phyloP scores from a whole-genome alignment of 257 asterid species.

The Nemophila menziesii region DNA sequence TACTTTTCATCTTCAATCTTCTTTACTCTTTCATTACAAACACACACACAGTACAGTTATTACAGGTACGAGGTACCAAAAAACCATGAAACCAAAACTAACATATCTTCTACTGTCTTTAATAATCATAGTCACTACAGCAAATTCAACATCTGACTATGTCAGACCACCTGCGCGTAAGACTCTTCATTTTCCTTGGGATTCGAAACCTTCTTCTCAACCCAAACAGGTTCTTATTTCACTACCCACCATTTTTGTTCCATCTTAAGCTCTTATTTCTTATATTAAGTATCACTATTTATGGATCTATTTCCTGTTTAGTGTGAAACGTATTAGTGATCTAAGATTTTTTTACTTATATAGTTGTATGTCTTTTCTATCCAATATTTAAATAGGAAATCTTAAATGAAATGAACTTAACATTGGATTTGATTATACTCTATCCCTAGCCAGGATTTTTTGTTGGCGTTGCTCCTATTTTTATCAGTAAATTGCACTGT shows the following conservation, averaged over 20 bases:
- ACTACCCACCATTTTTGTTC: background rate
- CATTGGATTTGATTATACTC: too few relatives aligned
- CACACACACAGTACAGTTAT: too few relatives aligned
- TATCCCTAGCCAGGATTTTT: too few relatives aligned
- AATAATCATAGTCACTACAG: constrained; percentile 5
- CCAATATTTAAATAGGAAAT: too few relatives aligned
- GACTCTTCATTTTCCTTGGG: constrained; percentile 40
- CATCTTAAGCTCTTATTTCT: too few relatives aligned
- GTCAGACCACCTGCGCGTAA: constrained; percentile 61
- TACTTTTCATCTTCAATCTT: background rate
- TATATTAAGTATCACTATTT: too few relatives aligned
- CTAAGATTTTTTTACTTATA: too few relatives aligned
- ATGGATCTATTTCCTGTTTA: background rate
- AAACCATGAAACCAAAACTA: constrained; percentile 7
- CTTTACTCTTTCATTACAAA: background rate
- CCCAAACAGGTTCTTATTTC: constrained; percentile 50
- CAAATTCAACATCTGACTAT: constrained; percentile 28
- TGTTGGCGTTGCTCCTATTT: too few relatives aligned
- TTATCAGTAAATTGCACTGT: too few relatives aligned
- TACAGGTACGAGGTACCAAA: too few relatives aligned
- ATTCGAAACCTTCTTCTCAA: constrained; percentile 27
- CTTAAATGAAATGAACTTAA: too few relatives aligned
- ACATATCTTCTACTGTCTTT: constrained; percentile 6
- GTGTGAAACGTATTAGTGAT: background rate
- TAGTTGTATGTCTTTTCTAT: too few relatives aligned